Conservation (phyloP, 192 early-diverging fungal species). For the Coemansia sp. region DNA sequence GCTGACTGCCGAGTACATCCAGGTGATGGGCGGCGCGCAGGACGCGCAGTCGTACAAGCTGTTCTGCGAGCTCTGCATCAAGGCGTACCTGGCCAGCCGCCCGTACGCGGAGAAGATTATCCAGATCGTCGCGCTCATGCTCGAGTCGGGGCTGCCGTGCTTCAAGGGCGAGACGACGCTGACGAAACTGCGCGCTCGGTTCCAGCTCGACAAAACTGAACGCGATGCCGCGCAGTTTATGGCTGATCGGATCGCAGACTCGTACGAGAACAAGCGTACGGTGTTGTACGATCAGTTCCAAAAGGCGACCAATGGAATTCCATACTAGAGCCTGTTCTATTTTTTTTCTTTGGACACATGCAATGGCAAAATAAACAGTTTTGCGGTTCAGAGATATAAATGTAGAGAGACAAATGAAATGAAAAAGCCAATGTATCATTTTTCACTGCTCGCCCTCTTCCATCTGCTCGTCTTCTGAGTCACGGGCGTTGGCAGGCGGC, state of each 20-base stretch:
- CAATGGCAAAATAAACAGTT: too few relatives aligned
- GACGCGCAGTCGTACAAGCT: conserved; percentile 77
- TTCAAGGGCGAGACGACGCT: conserved; percentile 94
- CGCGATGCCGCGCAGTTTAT: conserved; percentile 94
- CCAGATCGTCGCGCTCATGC: conserved; percentile 87
- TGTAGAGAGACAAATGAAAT: too few relatives aligned
- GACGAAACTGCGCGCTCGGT: conserved; percentile 76
- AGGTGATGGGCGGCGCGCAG: conserved; percentile 91
- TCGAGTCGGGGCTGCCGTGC: conserved; percentile 94
- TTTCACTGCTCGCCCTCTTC: conserved; percentile 50
- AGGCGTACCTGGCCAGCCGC: conserved; percentile 65
- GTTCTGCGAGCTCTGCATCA: conserved; percentile 86
- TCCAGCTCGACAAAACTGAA: conserved; percentile 89
- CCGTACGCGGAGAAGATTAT: conserved; percentile 92
- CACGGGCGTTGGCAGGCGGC: not conserved
- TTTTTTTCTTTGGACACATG: too few relatives aligned
- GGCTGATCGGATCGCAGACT: conserved; percentile 82
- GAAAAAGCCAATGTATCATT: conserved; percentile 22
- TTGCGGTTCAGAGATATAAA: too few relatives aligned
- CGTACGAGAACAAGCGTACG: conserved; percentile 90
- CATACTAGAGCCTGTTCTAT: too few relatives aligned
- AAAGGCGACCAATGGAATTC: conserved; percentile 76
- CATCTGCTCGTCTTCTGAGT: conserved; percentile 47
- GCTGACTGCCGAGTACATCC: conserved; percentile 94
- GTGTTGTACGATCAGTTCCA: conserved; percentile 82